A percentile compares a stretch with the other conserved stretches of the same genome.
These are phyloP conservation scores for Pyrenochaeta sp. DNA, from an alignment of 2,329 filamentous ascomycete genomes.

Conservation along the genomic window DNA sequence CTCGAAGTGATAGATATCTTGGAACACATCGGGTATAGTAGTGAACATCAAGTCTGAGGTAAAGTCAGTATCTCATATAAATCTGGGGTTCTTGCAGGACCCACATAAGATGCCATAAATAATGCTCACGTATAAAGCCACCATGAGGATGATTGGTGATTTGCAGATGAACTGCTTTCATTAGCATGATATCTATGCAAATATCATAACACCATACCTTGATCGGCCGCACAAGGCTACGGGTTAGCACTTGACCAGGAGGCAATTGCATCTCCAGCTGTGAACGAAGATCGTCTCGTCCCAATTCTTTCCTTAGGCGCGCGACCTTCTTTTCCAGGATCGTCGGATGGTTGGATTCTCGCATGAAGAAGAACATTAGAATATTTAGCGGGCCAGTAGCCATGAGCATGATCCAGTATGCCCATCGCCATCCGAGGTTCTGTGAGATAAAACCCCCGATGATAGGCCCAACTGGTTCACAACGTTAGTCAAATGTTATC, in stretches of 20 bases:
- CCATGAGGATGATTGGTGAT: slow-evolving; percentile 25
- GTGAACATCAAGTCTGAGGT: slow-evolving; percentile 28
- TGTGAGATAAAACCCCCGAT: slow-evolving; percentile 31
- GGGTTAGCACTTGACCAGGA: slow-evolving; percentile 19
- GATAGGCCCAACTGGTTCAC: slow-evolving; percentile 38
- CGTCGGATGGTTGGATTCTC: slow-evolving; percentile 30
- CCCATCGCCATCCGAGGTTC: slow-evolving; percentile 20
- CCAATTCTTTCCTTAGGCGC: slow-evolving; percentile 36
- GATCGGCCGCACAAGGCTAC: slow-evolving; percentile 36
- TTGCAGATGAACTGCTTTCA: slow-evolving; percentile 15
- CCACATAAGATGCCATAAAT: slow-evolving; percentile 33
- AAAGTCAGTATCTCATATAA: neutral
- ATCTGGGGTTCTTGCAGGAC: neutral
- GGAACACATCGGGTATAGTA: slow-evolving; percentile 75
- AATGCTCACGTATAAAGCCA: slow-evolving; percentile 21
- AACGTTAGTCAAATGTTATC: neutral
- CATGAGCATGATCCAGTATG: slow-evolving; percentile 14
- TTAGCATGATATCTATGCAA: neutral
- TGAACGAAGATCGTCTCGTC: slow-evolving; percentile 42
- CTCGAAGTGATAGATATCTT: slow-evolving; percentile 74
- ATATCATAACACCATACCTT: slow-evolving; percentile 16
- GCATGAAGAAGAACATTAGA: slow-evolving; percentile 36
- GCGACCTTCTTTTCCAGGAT: slow-evolving; percentile 43
- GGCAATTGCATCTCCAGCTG: slow-evolving; percentile 30
- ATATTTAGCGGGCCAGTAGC: slow-evolving; percentile 30